Base-by-base conservation (phyloP, 2,329 filamentous ascomycete species). In the Didymella arachidicola region DNA sequence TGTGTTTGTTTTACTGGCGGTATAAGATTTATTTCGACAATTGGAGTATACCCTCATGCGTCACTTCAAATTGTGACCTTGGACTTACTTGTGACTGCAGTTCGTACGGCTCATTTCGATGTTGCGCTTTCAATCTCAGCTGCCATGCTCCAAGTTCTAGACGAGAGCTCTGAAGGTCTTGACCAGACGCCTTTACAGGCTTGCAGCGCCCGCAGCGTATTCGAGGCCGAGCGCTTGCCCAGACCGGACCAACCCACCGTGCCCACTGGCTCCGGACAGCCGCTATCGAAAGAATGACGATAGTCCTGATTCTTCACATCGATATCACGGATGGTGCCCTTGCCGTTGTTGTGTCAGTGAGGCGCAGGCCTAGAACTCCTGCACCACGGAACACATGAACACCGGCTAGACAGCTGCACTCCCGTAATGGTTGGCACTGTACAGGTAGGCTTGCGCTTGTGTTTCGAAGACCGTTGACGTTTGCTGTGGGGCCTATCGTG, bases 281-380 rank as follows among this genome's bases (percentile, higher is more conserved):
- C 41, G n/a, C 41, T 43, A n/a, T 43, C 41, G 41, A 43, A 16
- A 16, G 6, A 3, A 43, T 43, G 41, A 43, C 12, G 41, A 43
- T 43, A 25, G 41, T n/a, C 7, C 27, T 16, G 25, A 25, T 27
- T 43, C 16, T 4, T 39, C 19, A 22, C 27, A 12, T 42, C n/a
- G 18, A 36, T 22, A 18, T 48, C 45, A 44, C 41, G 41, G 48
- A 41, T 32, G 5, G 39, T 12, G 8, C 41, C 12, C 32, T 32
- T 41, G 10, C 46, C 41, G 32, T 49, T 48, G 34, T 19, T 46
- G 50, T 50, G 45, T 18, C 19, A 26, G 10, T 45, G 30, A 44
- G 45, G 56, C 56, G 50, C 19, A 45, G 50, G 50, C 26, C 56
- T 59, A 49, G 50, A 57, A 44, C 50, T n/a, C n/a, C 7, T 48